Base-by-base conservation (phyloP, 805 yeast species). In the Myxozyma monticola region DNA sequence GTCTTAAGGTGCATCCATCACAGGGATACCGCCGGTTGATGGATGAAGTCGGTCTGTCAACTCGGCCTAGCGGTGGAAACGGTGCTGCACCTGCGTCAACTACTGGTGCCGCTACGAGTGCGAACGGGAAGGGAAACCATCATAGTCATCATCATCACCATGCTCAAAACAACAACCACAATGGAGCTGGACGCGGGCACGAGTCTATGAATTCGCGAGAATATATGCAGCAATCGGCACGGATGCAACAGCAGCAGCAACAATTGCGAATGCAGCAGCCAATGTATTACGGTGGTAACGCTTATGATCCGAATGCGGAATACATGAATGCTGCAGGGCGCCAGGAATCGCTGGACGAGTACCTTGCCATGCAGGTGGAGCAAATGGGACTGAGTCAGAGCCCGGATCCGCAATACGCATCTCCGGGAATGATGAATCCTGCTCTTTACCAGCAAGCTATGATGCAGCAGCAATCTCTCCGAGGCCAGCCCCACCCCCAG, bases 21-120 rank as follows among this genome's bases (percentile, higher is more conserved):
- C 95, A 86, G 65, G 86, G 85, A 30, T 87, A 88, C 68, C 86
- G 87, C 64, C 81, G 95, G 57, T 73, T 93, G 49, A 78, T 90
- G 77, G 98, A 91, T 60, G 98, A 91, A 67, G 91, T 89, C 55
- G 97, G 97, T 2, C 71, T 90, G 26, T 48, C 58, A 4, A 39
- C 59, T 14, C 51, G 61, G 7, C 28, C 48, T 2, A 20, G 20
- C 31, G 37, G 30, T 6, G 22, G 15, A n/a, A 26, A 25, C 15
- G 46, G 39, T 12, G 24, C 37, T 20, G 46, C 31, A 4, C 22
- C 20, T n/a, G 31, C 34, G 22, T 28, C 6, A 21, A 26, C 36
- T 24, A 17, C 8, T 22, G 29, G 31, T 10, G 12, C 6, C 6
- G 24, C 33, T 6, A 14, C 12, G 17, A 15, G 31, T 8, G 4